Evolutionary conservation across 2,329 filamentous ascomycete genomes (phyloP), one percentile per base, ranked within the genome.

Genomic region (Elsinoe necatrix): DNA sequence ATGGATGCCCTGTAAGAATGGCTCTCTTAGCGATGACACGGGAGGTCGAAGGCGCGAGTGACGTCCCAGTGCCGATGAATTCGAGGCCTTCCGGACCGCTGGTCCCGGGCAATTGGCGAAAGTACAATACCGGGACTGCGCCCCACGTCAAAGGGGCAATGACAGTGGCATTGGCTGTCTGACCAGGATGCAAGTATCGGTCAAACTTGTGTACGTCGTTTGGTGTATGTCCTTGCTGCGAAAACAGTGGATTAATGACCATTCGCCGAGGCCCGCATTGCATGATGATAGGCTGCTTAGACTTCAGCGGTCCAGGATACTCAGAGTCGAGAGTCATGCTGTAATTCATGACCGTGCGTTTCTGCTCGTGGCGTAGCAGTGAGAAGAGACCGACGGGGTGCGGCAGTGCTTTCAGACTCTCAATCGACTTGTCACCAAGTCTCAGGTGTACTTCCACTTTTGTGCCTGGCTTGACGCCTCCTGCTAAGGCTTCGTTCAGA

Each of bases 171-270:
- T 97, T 85, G 2, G 88, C 88, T 7, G 88, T 92, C 63, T 89
- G 86, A 3, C 93, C 93, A 0, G 93, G 91, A 70, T 97, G 90
- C 4, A 97, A 75, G 74, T 83, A 98, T 27, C 92, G 86, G 71
- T 89, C 87, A 72, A 90, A 97, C 71, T 98, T 98, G 80, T 97
- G 91, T 12, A 98, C 91, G 67, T 98, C 86, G 74, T 97, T 97
- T 48, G 89, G 88, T 0, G 92, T 96, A 67, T 86, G 89, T 57
- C 91, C 92, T n/a, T 82, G 78, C 67, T 88, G 83, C 0, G 91
- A 96, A 77, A 92, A 96, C 45, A 97, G 77, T 9, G 93, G 93
- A 66, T 93, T 92, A 73, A 96, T 83, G 58, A 91, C 75, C 66
- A 96, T 84, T 52, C 93, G 83, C 54, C 93, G 85, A 9, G 92